phyloP scores from a whole-genome alignment of 805 yeast genomes.

The Ogataea philodendri region DNA sequence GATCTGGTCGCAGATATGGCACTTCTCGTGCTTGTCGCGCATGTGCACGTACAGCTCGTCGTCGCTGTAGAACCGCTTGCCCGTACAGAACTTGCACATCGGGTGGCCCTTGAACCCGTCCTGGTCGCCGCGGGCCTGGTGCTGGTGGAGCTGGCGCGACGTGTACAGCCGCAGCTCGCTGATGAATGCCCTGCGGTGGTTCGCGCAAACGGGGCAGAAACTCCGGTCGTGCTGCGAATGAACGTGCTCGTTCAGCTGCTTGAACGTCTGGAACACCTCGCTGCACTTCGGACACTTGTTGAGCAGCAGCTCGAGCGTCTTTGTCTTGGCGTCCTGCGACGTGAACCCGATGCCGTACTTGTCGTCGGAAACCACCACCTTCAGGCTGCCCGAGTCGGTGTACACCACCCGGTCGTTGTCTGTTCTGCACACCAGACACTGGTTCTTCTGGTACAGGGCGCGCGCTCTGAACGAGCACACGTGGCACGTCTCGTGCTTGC shows the following conservation, averaged over 20 bases:
- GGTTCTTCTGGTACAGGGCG: slow-evolving; percentile 67
- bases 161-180: slow-evolving; percentile 64
- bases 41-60: slow-evolving; percentile 84
- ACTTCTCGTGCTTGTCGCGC: slow-evolving; percentile 80
- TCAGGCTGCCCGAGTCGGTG: slow-evolving; percentile 51
- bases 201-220: slow-evolving; percentile 74
- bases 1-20: slow-evolving; percentile 81
- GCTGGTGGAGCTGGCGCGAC: slow-evolving; percentile 60
- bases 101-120: slow-evolving; percentile 89
- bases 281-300: slow-evolving; percentile 50
- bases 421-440: slow-evolving; percentile 83
- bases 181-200: slow-evolving; percentile 75
- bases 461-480: slow-evolving; percentile 79
- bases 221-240: slow-evolving; percentile 58
- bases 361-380: slow-evolving; percentile 31
- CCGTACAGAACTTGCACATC: slow-evolving; percentile 74
- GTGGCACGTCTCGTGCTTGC: slow-evolving; percentile 84
- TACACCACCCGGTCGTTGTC: slow-evolving; percentile 59
- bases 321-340: slow-evolving; percentile 43
- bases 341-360: slow-evolving; percentile 62
- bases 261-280: slow-evolving; percentile 43
- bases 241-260: slow-evolving; percentile 62
- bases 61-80: slow-evolving; percentile 75
- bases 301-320: slow-evolving; percentile 50
- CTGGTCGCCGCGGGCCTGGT: slow-evolving; percentile 71